These are phyloP conservation scores for Hortiboletus campestris DNA, from an alignment of 768 basidiomycete species.

Conservation along the genomic window DNA sequence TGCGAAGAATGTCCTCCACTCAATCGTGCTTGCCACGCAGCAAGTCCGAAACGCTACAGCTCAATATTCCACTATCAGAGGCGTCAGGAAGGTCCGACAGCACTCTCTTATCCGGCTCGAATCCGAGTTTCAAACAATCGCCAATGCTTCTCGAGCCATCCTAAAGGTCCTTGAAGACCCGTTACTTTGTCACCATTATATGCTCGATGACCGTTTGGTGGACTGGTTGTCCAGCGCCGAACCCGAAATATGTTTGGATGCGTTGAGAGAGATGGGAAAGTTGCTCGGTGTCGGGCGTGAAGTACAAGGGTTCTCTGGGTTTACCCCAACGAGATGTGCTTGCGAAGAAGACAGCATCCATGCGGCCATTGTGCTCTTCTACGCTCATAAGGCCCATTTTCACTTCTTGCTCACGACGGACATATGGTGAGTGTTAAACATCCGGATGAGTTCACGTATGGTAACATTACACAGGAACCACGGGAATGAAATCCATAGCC, in stretches of 20 bases:
- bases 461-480: not conserved
- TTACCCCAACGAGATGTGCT: not conserved
- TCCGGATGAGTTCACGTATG: no score
- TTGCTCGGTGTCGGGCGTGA: not conserved
- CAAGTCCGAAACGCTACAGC: not conserved
- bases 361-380: not conserved
- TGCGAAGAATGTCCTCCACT: not conserved
- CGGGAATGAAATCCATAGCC: not conserved
- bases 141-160: constrained; percentile 1
- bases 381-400: not conserved
- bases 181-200: not conserved
- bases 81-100: not conserved
- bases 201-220: not conserved
- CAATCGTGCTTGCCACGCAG: not conserved
- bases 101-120: constrained; percentile 7
- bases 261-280: not conserved
- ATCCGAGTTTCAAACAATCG: constrained; percentile 4
- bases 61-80: not conserved
- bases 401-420: not conserved
- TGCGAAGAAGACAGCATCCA: not conserved
- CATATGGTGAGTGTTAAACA: not conserved
- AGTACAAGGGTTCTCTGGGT: not conserved
- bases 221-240: not conserved
- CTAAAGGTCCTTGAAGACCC: not conserved
- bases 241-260: not conserved